Conservation (phyloP, 2,329 filamentous ascomycete species). For the Hymenoscyphus repandus region DNA sequence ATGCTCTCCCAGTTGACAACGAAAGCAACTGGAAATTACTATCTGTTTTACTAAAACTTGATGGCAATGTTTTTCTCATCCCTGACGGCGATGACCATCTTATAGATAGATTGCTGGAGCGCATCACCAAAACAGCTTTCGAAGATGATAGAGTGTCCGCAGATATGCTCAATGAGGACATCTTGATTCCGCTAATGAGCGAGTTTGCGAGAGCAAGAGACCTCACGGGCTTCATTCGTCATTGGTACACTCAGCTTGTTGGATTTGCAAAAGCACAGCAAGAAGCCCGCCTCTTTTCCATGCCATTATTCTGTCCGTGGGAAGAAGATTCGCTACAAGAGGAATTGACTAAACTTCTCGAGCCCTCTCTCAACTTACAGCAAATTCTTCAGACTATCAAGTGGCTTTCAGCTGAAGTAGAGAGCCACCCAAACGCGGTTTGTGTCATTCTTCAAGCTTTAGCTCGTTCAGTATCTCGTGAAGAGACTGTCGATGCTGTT, state of each 20-base stretch:
- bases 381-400: constrained; percentile 36
- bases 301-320: constrained; percentile 25
- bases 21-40: constrained; percentile 37
- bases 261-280: constrained; percentile 25
- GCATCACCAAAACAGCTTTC: constrained; percentile 26
- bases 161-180: constrained; percentile 29
- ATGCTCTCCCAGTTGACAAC: constrained; percentile 20
- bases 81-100: constrained; percentile 28
- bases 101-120: constrained; percentile 29
- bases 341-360: constrained; percentile 29
- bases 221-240: constrained; percentile 35
- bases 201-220: constrained; percentile 38
- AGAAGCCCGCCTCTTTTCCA: neutral
- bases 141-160: constrained; percentile 18
- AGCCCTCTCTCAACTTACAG: constrained; percentile 33
- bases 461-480: constrained; percentile 32
- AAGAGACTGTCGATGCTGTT: constrained; percentile 30
- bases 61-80: constrained; percentile 41
- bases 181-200: constrained; percentile 37
- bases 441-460: constrained; percentile 36
- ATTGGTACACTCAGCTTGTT: constrained; percentile 33
- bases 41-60: constrained; percentile 38
- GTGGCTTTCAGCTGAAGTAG: constrained; percentile 27
- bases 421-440: constrained; percentile 23
- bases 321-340: constrained; percentile 26